Percentiles rank a stretch among this genome's conserved stretches.
These are phyloP conservation scores for Aureobasidium uvarum DNA, from an alignment of 2,329 filamentous ascomycete genomes.

Conservation along the genomic window DNA sequence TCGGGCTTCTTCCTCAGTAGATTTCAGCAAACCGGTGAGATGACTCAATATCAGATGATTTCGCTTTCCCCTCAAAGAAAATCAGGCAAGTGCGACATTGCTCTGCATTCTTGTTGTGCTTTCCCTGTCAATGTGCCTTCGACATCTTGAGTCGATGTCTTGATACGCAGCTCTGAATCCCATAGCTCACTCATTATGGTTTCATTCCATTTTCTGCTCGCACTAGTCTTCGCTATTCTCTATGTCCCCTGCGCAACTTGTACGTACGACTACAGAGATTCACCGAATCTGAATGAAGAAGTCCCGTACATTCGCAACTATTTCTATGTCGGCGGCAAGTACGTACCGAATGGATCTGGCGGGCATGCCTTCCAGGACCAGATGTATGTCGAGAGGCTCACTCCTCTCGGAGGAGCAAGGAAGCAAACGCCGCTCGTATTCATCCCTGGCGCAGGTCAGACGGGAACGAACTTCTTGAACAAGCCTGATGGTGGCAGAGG, in stretches of 20 bases:
- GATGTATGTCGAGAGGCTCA: conserved; percentile 56
- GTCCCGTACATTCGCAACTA: conserved; percentile 20
- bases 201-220: background rate
- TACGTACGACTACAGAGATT: background rate
- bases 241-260: background rate
- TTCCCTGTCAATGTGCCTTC: background rate
- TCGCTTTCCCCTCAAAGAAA: background rate
- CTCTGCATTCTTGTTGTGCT: background rate
- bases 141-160: background rate
- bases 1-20: background rate
- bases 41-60: background rate
- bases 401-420: conserved; percentile 35
- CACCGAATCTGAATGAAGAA: background rate
- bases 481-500: conserved; percentile 50
- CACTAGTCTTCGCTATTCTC: background rate
- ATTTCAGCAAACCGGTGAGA: background rate
- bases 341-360: conserved; percentile 27
- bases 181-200: background rate
- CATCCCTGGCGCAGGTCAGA: conserved; percentile 47
- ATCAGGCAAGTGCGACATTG: background rate
- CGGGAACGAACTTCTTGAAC: conserved; percentile 47
- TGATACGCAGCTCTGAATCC: background rate
- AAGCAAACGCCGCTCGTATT: conserved; percentile 42
- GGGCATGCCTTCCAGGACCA: conserved; percentile 41
- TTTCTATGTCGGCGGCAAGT: conserved; percentile 34